Conservation (phyloP, 192 early-diverging fungal species). For the Coemansia sp. region DNA sequence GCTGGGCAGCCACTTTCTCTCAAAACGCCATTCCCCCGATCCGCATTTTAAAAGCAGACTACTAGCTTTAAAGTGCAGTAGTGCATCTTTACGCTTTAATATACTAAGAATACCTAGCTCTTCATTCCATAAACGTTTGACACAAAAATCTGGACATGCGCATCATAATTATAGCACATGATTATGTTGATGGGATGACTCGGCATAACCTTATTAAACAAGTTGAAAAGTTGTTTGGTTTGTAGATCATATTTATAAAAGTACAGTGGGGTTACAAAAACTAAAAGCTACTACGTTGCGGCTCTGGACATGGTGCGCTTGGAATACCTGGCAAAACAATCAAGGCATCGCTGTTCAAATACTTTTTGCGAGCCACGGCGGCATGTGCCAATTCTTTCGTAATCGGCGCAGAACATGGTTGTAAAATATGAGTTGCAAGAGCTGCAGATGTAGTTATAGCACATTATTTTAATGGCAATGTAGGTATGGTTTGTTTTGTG, state of each 20-base stretch:
- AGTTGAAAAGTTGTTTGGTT: no score
- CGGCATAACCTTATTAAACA: no score
- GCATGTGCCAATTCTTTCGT: constrained; percentile 30
- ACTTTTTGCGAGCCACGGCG: constrained; percentile 25
- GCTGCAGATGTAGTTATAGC: constrained; percentile 47
- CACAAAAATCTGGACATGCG: no score
- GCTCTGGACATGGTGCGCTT: constrained; percentile 17
- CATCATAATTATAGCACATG: no score
- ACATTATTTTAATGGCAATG: constrained; percentile 20
- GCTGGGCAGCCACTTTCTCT: background rate
- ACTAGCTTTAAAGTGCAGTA: no score
- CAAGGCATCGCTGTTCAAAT: constrained; percentile 33
- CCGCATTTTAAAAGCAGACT: background rate
- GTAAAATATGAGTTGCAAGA: constrained; percentile 44
- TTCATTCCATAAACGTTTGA: no score
- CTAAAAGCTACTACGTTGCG: background rate
- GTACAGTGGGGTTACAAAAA: no score
- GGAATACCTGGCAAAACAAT: constrained; percentile 45
- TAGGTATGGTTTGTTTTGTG: background rate
- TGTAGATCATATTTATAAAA: no score
- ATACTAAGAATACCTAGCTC: no score
- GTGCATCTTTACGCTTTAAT: no score
- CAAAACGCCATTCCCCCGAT: background rate
- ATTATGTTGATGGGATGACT: no score
- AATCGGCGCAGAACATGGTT: constrained; percentile 42